These are phyloP conservation scores for Pichia phayaonensis DNA, from an alignment of 805 yeast genomes.

Conservation along the genomic window DNA sequence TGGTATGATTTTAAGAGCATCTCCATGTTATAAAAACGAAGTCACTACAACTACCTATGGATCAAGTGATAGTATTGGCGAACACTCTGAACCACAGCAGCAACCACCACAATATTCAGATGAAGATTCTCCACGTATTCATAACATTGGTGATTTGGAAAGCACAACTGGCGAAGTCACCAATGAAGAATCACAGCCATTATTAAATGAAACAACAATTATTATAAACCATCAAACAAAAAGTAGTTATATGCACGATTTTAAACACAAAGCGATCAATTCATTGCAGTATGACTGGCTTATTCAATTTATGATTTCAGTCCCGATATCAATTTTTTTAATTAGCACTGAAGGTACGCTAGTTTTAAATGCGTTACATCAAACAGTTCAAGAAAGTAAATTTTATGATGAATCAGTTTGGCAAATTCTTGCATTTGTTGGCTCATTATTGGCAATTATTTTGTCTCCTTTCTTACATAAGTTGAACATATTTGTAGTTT, in stretches of 20 bases:
- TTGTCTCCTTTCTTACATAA: slow-evolving; percentile 64
- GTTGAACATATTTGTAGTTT: slow-evolving; percentile 45
- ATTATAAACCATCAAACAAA: slow-evolving; percentile 24
- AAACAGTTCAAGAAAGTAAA: slow-evolving; percentile 63
- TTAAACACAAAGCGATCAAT: slow-evolving; percentile 28
- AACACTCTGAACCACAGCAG: not conserved
- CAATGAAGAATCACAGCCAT: slow-evolving; percentile 5
- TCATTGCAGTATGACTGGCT: slow-evolving; percentile 74
- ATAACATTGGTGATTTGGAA: slow-evolving; percentile 4
- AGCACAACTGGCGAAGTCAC: not conserved
- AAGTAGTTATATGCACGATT: slow-evolving; percentile 19
- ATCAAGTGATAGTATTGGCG: slow-evolving; percentile 1
- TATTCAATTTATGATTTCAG: slow-evolving; percentile 58
- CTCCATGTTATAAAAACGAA: slow-evolving; percentile 1
- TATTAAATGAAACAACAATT: slow-evolving; percentile 12
- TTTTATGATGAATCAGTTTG: slow-evolving; percentile 34
- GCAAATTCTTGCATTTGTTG: slow-evolving; percentile 27
- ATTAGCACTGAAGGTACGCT: slow-evolving; percentile 50
- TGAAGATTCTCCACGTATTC: slow-evolving; percentile 3
- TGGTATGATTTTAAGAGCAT: slow-evolving; percentile 2
- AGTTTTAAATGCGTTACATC: slow-evolving; percentile 55
- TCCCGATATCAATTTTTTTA: slow-evolving; percentile 54
- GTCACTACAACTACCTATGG: not conserved
- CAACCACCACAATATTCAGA: not conserved
- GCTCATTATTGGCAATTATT: slow-evolving; percentile 39